Base-by-base conservation (phyloP, 177 flowering plant species). In the Tripterygium wilfordii region DNA sequence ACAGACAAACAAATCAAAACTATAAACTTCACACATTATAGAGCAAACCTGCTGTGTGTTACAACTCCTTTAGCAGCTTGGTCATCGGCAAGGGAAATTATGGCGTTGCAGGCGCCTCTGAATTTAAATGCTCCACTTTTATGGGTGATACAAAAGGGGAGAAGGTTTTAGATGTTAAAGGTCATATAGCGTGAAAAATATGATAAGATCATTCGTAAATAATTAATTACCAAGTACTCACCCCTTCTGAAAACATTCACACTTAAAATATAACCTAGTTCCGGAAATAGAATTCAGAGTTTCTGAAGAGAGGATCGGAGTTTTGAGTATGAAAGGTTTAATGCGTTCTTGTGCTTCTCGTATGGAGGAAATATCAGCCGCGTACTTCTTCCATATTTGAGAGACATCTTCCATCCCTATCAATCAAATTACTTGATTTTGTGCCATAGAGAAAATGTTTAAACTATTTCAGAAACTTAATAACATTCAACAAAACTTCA, bases 71-170 rank as follows among this genome's bases (percentile, higher is more conserved):
- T 83, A 36, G 70, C 68, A 33, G 96, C 95, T 57, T 83, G 65
- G 56, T 66, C 70, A 46, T 82, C 79, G 36, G 51, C 54, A 47
- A 90, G 89, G 16, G 95, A 85, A 65, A 72, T 75, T 42, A 90
- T 45, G 35, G 98, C 95, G 78, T 87, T 90, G 67, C 89, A 82
- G 41, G 98, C 96, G 47, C 98, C 98, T 75, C 98, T 79, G 49
- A 90, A 85, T 52, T 90, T 90, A 51, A 90, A 90, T 41, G 96
- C 87, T 53, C 96, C 97, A 24, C 94, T 83, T 58, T 5, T 3
- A 42, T 55, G 45, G 30, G 20, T n/a, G n/a, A n/a, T n/a, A n/a
- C n/a, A n/a, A n/a, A n/a, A n/a, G n/a, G n/a, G n/a, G n/a, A n/a
- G n/a, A n/a, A n/a, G n/a, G n/a, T n/a, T n/a, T n/a, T n/a, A n/a